Evolutionary conservation across 345 rosid genomes (phyloP), one percentile per base, ranked within the genome.

Genomic region (Salix exigua): DNA sequence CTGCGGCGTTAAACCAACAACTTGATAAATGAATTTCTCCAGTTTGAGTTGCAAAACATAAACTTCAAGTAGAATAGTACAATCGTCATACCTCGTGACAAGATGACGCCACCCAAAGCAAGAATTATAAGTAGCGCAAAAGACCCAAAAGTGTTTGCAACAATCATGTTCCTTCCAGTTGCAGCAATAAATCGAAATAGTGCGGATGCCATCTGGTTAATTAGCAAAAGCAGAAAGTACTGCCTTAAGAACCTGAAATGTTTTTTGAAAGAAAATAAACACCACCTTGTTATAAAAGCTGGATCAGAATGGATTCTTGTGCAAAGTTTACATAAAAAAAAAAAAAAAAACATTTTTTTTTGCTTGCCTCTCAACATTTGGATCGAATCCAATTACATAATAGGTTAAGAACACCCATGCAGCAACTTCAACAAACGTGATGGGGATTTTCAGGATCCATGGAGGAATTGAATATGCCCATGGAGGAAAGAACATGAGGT

Each of bases 381-480:
- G 90, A 85, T 92, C 98, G 73, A 82, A 88, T 23, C 97, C 98
- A 5, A 86, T 80, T 73, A 89, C 91, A 50, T 92, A 94, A 80
- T 94, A 94, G 31, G 92, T 85, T 25, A 82, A 8, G 82, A 88
- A 87, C n/a, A 88, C 85, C 89, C 92, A 88, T 38, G 86, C 75
- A 51, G 83, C 88, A 30, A 88, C 94, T 85, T 92, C 98, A 35
- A 87, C 23, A 25, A 92, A 80, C 42, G 93, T 73, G 68, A 91
- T 74, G 8, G 98, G 97, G 67, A 89, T 88, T 82, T 92, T 88
- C 53, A 92, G 85, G 73, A 94, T 86, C 97, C 98, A 94, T 46
- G 91, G 40, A 9, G 98, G 97, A 58, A 94, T 72, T 79, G 94
- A 84, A 83, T 88, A 92, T 4, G 89, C 87, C 98, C 97, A 92